Percentiles rank a stretch among this genome's conserved stretches.
phyloP scores from a whole-genome alignment of 2,329 filamentous ascomycete species.

The Cladophialophora chaetospira region DNA sequence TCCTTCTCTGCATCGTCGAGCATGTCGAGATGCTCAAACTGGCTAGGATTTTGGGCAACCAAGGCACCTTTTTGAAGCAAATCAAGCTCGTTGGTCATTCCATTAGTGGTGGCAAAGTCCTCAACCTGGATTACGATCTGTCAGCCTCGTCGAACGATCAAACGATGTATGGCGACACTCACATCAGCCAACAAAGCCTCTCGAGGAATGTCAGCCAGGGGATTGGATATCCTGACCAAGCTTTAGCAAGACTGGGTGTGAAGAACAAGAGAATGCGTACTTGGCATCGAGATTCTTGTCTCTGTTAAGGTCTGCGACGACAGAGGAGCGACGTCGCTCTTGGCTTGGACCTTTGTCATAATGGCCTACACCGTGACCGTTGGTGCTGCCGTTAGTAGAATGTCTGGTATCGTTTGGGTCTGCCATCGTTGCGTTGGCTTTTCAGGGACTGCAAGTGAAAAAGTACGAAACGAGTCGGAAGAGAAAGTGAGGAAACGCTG shows the following conservation, averaged over 20 bases:
- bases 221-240: constrained; percentile 30
- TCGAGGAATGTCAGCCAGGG: constrained; percentile 32
- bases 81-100: constrained; percentile 11
- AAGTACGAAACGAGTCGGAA: background rate
- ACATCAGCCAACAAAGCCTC: constrained; percentile 37
- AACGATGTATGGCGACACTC: background rate
- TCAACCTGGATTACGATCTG: constrained; percentile 29
- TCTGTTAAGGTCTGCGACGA: constrained; percentile 23
- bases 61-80: constrained; percentile 33
- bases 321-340: constrained; percentile 18
- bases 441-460: background rate
- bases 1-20: constrained; percentile 41
- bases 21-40: constrained; percentile 35
- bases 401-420: background rate
- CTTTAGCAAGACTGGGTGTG: constrained; percentile 1
- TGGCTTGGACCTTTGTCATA: constrained; percentile 3
- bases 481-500: background rate
- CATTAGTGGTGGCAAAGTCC: constrained; percentile 33
- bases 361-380: background rate
- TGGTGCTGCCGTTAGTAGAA: background rate
- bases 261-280: constrained; percentile 13
- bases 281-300: constrained; percentile 30
- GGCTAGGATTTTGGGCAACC: constrained; percentile 34
- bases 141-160: background rate
- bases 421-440: background rate